phyloP scores from a whole-genome alignment of 352 stramenopile genomes.

The Pythium volutum region DNA sequence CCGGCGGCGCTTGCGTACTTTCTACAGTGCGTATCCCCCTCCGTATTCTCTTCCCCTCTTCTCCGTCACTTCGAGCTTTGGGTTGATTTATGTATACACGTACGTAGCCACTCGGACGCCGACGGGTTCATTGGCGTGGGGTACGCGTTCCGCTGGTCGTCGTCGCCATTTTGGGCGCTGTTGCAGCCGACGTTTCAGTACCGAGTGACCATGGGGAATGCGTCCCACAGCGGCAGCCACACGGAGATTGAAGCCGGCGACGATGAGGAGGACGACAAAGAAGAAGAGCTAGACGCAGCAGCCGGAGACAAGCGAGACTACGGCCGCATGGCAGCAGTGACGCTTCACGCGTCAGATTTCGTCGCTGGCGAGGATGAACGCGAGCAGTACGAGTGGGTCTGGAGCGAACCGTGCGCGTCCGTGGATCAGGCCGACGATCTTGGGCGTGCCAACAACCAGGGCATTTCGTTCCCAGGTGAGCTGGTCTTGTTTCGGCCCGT shows the following conservation, averaged over 20 bases:
- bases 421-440: slow-evolving; percentile 34
- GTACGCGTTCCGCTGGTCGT: slow-evolving; percentile 30
- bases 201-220: background rate
- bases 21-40: slow-evolving; percentile 25
- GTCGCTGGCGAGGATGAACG: slow-evolving; percentile 7
- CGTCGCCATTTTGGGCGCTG: slow-evolving; percentile 40
- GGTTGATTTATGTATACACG: background rate
- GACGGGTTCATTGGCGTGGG: slow-evolving; percentile 58
- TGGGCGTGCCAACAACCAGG: slow-evolving; percentile 32
- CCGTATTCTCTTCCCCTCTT: background rate
- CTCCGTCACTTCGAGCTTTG: no score
- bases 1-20: slow-evolving; percentile 49
- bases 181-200: slow-evolving; percentile 11
- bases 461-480: slow-evolving; percentile 52
- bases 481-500: no score
- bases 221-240: background rate
- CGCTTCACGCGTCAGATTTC: slow-evolving; percentile 12
- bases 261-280: slow-evolving; percentile 1
- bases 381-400: slow-evolving; percentile 27
- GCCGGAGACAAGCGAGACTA: background rate
- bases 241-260: background rate
- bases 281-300: background rate
- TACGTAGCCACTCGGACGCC: slow-evolving; percentile 34
- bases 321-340: background rate
- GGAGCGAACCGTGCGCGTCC: slow-evolving; percentile 50